Base-by-base conservation (phyloP, 192 early-diverging fungal species). In the Rhizoclosmatium globosum region DNA sequence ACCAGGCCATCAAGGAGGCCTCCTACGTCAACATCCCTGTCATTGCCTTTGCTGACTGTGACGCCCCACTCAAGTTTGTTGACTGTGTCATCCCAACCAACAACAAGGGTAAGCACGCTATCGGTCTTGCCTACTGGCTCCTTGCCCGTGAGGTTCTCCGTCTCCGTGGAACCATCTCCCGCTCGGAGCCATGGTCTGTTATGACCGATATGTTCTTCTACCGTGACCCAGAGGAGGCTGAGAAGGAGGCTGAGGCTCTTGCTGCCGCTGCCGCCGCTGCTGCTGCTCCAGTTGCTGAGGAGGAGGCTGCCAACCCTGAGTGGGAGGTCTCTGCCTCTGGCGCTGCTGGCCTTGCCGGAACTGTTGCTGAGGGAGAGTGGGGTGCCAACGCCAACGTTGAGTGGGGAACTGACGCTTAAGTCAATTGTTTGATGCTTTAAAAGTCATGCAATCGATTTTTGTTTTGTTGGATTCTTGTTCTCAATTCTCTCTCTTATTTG, bases 181-280 rank as follows among this genome's bases (percentile, higher is more conserved):
- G 96, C 85, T 83, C 89, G 81, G 84, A 89, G 77, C 87, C 91
- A 75, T 99, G 98, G 98, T 89, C 95, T 74, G 88, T 99, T 82
- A 99, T 99, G 97, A 94, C 95, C 79, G 98, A 99, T 89, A 97
- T 99, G 98, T 99, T 98, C 98, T 99, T 99, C 94, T 99, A 93
- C 94, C 94, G 98, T 83, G 97, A 98, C 85, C 93, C 97, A 79
- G 98, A 99, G 85, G 92, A 92, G 70, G 94, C 94, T 85, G 96
- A 98, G 93, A 97, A 99, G 82, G 93, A 91, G 69, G 82, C 83
- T 64, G 89, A 87, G 82, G 90, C 92, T 71, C 88, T 89, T 64
- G 90, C 89, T 81, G 85, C 76, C 23, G 50, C 47, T 17, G 65
- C 69, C 39, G 67, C 62, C 50, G 65, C 71, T 39, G 74, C 82